Base-by-base conservation (phyloP, 2,329 filamentous ascomycete genomes). In the Aspergillus pseudoterreus region DNA sequence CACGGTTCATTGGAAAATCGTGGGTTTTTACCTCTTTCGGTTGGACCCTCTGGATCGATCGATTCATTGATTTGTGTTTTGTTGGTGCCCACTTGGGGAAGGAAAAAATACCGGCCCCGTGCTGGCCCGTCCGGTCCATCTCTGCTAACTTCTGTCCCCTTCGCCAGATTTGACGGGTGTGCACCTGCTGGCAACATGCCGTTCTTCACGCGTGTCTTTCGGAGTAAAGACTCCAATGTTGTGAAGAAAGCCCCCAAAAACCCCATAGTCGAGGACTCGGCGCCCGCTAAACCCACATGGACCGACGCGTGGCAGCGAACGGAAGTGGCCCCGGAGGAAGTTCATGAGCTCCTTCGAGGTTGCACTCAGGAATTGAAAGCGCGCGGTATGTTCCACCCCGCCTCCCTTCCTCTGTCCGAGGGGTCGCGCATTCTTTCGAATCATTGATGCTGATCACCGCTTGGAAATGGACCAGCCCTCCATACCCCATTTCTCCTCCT, bases 361-460 rank as follows among this genome's bases (percentile, higher is more conserved):
- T 96, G 91, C 75, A 95, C 92, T 10, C 81, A 85, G 50, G 94
- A 99, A 75, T 82, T 99, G 71, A 99, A 97, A 76, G 87, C 88
- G 54, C 83, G 92, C 88, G 92, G 92, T 96, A 84, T 63, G 83
- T 42, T 45, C 47, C 53, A 22, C 22, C 22, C 22, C 22, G 22
- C 4, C 22, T 22, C 48, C 41, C 55, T 62, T 52, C 45, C 47
- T 56, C 60, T 53, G 58, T 52, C 52, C 55, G 52, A 54, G 50
- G 53, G 54, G 47, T 52, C 52, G 54, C 56, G 58, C 62, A 66
- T 64, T 59, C 56, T 55, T 55, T 59, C 54, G 53, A 59, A 35
- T 60, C 15, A 19, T 8, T 42, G 15, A 12, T 60, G 62, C 66
- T 69, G 60, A 69, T 69, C 60, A 59, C 61, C 63, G 49, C 56